These are phyloP conservation scores for Moricandia arvensis DNA, from an alignment of 345 rosid genomes.

Conservation along the genomic window DNA sequence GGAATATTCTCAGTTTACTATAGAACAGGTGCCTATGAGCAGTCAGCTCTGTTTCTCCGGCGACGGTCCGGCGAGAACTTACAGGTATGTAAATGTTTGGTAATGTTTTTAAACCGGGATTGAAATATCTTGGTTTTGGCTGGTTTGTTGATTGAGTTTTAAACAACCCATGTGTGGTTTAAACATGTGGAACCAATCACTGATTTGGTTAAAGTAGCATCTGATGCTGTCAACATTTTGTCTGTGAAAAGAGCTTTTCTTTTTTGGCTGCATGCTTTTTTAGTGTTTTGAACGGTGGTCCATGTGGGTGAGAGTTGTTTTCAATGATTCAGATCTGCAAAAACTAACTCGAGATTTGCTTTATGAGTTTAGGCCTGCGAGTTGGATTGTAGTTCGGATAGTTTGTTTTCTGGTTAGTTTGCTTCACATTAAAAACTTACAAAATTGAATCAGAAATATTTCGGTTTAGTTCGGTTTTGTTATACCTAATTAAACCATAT, in stretches of 20 bases:
- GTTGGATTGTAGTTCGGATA: neutral
- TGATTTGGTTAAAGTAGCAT: conserved; percentile 16
- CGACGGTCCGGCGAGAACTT: conserved; percentile 55
- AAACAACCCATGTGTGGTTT: neutral
- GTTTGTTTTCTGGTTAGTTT: neutral
- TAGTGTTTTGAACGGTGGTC: conserved; percentile 3
- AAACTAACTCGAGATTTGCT: neutral
- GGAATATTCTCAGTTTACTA: conserved; percentile 66
- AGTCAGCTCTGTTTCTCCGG: conserved; percentile 65
- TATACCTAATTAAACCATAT: too few relatives aligned
- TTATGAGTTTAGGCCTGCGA: neutral
- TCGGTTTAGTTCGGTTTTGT: too few relatives aligned
- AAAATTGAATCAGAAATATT: too few relatives aligned
- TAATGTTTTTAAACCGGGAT: neutral
- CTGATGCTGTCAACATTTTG: conserved; percentile 10
- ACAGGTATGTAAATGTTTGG: conserved; percentile 60
- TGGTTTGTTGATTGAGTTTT: neutral
- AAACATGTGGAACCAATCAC: neutral
- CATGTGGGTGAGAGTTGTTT: conserved; percentile 13
- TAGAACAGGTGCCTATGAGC: conserved; percentile 90
- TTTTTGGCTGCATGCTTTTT: neutral
- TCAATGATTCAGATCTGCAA: conserved; percentile 30
- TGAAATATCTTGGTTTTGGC: neutral
- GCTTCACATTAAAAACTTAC: too few relatives aligned
- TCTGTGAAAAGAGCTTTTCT: neutral